phyloP scores from a whole-genome alignment of 306 rosid genomes.

The Pterocarpus santalinus region DNA sequence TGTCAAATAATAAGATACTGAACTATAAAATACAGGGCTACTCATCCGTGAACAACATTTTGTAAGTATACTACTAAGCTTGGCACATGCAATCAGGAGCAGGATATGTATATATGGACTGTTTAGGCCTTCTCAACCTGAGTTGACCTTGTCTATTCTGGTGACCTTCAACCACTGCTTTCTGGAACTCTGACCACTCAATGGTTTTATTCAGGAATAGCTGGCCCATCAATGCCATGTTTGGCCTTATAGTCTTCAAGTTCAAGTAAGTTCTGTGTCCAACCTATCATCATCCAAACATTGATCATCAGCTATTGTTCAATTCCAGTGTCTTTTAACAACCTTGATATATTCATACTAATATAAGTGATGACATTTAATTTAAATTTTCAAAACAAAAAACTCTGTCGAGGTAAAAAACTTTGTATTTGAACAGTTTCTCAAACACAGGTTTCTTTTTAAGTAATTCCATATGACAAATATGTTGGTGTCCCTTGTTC shows the following conservation, averaged over 20 bases:
- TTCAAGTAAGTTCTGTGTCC: constrained; percentile 92
- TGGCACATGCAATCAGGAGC: constrained; percentile 97
- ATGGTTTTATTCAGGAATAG: constrained; percentile 89
- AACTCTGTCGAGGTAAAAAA: neutral
- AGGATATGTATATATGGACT: constrained; percentile 94
- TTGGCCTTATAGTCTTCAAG: constrained; percentile 93
- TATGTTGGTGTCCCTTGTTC: constrained; percentile 11
- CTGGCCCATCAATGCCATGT: constrained; percentile 90
- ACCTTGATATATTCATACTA: neutral
- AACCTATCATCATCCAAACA: constrained; percentile 64
- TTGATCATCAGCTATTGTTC: constrained; percentile 17
- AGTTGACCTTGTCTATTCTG: constrained; percentile 85
- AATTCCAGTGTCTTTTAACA: constrained; percentile 1
- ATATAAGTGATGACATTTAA: constrained; percentile 1
- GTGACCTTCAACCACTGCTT: constrained; percentile 78
- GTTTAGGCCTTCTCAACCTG: constrained; percentile 88
- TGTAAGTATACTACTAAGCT: constrained; percentile 49
- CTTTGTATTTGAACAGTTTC: neutral
- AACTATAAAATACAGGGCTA: constrained; percentile 44
- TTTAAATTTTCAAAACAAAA: neutral
- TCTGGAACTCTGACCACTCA: constrained; percentile 79
- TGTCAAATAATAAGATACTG: constrained; percentile 56
- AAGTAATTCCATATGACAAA: neutral
- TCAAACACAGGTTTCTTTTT: neutral
- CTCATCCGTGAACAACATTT: constrained; percentile 43